Conservation (phyloP, 1,284 basidiomycete species). For the Coniophora puteana region DNA sequence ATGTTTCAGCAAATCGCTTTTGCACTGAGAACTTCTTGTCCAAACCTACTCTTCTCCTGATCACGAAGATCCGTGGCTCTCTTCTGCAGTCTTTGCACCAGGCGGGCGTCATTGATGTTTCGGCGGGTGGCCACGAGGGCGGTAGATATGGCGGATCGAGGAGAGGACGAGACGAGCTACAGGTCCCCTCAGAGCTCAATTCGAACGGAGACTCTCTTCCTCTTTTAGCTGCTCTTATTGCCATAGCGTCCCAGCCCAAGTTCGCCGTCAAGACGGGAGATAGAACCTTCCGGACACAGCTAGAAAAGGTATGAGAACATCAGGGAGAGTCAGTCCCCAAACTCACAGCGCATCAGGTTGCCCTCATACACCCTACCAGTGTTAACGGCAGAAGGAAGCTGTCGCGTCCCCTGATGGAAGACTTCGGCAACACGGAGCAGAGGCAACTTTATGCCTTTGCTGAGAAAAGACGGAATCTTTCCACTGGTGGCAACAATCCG, state of each 20-base stretch:
- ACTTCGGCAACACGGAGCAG: constrained; percentile 48
- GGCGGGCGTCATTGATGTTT: constrained; percentile 79
- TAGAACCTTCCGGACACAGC: constrained; percentile 72
- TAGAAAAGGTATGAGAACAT: constrained; percentile 72
- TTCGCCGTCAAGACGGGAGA: constrained; percentile 84
- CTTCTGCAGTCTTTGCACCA: constrained; percentile 77
- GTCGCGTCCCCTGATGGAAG: constrained; percentile 42
- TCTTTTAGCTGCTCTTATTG: constrained; percentile 83
- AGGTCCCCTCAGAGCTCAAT: constrained; percentile 70
- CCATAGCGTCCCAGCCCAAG: constrained; percentile 89
- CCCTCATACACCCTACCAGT: constrained; percentile 82
- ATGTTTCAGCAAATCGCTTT: constrained; percentile 70
- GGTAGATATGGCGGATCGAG: too few species aligned
- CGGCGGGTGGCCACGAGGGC: constrained; percentile 52
- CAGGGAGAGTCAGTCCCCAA: constrained; percentile 1
- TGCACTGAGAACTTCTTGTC: constrained; percentile 87
- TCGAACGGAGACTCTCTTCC: constrained; percentile 75
- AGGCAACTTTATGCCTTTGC: constrained; percentile 84
- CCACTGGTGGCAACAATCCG: constrained; percentile 43
- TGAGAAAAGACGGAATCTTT: constrained; percentile 83
- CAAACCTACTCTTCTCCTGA: constrained; percentile 79
- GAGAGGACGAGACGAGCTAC: constrained; percentile 24
- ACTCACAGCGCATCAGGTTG: constrained; percentile 11
- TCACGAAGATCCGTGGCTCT: constrained; percentile 84
- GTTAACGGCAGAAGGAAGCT: constrained; percentile 76